Evolutionary conservation across 768 basidiomycete genomes (phyloP).

Genomic region (Leucocoprinus leucothites): DNA sequence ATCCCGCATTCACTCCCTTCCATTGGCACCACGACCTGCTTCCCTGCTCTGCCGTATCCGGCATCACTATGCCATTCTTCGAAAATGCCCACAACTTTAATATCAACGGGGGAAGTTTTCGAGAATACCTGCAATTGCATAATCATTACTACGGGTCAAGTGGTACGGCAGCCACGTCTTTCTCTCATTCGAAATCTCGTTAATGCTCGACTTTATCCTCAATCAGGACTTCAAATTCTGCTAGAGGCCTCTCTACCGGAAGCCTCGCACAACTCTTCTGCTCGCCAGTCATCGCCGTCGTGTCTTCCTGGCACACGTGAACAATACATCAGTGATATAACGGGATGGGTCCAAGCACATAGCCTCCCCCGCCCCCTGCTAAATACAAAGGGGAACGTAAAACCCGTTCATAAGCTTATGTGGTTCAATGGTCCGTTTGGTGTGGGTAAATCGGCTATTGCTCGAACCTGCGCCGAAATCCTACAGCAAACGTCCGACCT

Average conservation of each 20-base stretch:
- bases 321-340: conserved; percentile 3
- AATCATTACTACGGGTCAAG: neutral
- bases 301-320: conserved; percentile 7
- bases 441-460: conserved; percentile 25
- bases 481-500: conserved; percentile 17
- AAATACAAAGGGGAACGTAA: neutral
- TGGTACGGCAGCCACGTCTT: neutral
- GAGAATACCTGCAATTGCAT: neutral
- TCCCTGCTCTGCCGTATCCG: neutral
- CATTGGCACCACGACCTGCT: too few species aligned
- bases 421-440: conserved; percentile 24
- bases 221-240: neutral
- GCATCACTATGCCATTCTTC: conserved; percentile 1
- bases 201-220: neutral
- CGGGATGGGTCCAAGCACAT: neutral
- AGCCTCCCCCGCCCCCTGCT: neutral
- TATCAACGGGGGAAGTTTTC: neutral
- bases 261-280: conserved; percentile 2
- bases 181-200: neutral
- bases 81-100: neutral
- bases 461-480: conserved; percentile 21
- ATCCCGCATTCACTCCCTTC: neutral
- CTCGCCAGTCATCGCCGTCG: neutral
- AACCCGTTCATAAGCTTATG: neutral
- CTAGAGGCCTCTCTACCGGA: neutral